Evolutionary conservation across 495 filamentous ascomycete genomes (phyloP).

Genomic region (Aspergillus mulundensis): DNA sequence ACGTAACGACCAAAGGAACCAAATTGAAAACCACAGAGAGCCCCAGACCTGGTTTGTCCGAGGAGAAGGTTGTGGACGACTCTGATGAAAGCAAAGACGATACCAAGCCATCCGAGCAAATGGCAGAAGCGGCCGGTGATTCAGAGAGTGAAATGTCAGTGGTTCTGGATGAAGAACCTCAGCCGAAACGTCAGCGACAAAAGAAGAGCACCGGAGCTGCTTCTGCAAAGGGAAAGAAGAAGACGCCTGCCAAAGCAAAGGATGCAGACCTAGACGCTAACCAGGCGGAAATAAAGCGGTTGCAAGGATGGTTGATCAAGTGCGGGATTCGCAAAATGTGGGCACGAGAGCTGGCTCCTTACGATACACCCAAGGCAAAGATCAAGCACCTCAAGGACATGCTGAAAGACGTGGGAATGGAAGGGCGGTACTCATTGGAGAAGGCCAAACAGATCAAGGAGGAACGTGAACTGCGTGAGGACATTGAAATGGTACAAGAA

Average conservation of each 20-base stretch:
- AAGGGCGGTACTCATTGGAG: conserved; percentile 75
- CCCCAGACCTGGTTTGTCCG: conserved; percentile 24
- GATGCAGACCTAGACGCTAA: conserved; percentile 56
- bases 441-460: conserved; percentile 86
- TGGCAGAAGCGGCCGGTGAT: conserved; percentile 36
- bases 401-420: conserved; percentile 80
- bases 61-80: conserved; percentile 16
- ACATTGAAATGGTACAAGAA: conserved; percentile 76
- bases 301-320: conserved; percentile 83
- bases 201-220: conserved; percentile 24
- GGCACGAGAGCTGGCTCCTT: conserved; percentile 73
- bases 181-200: conserved; percentile 46
- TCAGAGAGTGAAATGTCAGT: conserved; percentile 80
- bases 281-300: conserved; percentile 80
- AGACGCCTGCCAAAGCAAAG: conserved; percentile 29
- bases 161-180: conserved; percentile 66
- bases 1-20: conserved; percentile 23
- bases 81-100: conserved; percentile 26
- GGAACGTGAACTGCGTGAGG: conserved; percentile 70
- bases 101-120: conserved; percentile 25
- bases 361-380: conserved; percentile 71
- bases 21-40: conserved; percentile 18
- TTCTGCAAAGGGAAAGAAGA: conserved; percentile 34
- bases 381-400: conserved; percentile 74
- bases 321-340: conserved; percentile 95